A percentile compares a stretch with the other conserved stretches of the same genome.
These are phyloP conservation scores for Chaetothyriales sp. DNA, from an alignment of 2,329 filamentous ascomycete species.

Conservation along the genomic window DNA sequence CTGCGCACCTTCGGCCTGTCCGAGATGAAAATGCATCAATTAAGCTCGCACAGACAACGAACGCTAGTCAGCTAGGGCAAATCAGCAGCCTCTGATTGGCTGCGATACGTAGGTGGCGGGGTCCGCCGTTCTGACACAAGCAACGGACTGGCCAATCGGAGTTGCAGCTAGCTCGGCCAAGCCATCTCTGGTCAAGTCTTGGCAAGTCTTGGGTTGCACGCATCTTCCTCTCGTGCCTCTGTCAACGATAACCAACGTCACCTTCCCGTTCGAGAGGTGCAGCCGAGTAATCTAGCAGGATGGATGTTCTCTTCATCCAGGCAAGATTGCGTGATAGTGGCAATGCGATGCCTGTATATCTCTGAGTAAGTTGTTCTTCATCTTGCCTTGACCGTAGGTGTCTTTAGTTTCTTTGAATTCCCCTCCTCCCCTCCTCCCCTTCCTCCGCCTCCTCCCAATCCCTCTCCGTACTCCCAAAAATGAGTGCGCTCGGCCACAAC, in stretches of 20 bases:
- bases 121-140: too few species aligned
- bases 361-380: background rate
- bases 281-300: background rate
- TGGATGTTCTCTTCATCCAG: background rate
- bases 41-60: too few species aligned
- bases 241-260: background rate
- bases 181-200: background rate
- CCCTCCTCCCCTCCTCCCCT: too few species aligned
- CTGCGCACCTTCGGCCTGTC: too few species aligned
- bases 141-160: too few species aligned
- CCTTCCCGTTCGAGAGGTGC: background rate
- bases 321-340: background rate
- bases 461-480: conserved; percentile 2
- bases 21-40: too few species aligned
- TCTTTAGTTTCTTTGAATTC: too few species aligned
- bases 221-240: background rate
- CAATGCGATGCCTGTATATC: background rate
- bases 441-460: too few species aligned
- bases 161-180: too few species aligned
- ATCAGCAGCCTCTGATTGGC: too few species aligned
- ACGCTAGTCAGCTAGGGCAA: too few species aligned
- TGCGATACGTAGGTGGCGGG: too few species aligned
- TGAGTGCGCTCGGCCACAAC: conserved; percentile 9
- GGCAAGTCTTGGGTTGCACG: background rate
- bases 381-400: background rate